These are phyloP conservation scores for Aspergillus bertholletiae DNA, from an alignment of 495 filamentous ascomycete genomes.

Conservation along the genomic window DNA sequence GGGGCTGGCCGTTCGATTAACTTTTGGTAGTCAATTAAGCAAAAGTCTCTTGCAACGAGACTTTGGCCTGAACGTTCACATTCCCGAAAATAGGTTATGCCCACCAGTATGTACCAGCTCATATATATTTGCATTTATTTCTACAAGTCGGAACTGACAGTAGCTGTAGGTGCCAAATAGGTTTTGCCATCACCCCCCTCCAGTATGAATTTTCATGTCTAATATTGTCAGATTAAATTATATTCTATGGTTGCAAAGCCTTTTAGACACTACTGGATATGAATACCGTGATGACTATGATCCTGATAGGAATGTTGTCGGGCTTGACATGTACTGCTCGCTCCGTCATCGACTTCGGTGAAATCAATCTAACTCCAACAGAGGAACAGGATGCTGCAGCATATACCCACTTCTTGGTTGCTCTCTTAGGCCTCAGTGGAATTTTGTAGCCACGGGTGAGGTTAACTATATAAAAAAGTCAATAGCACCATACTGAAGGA, in stretches of 20 bases:
- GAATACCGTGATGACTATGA: constrained; percentile 54
- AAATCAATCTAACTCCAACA: constrained; percentile 17
- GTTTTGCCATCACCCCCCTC: constrained; percentile 11
- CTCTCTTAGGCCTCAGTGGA: constrained; percentile 61
- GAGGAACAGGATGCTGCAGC: constrained; percentile 82
- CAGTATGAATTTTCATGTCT: constrained; percentile 5
- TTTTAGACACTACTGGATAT: constrained; percentile 70
- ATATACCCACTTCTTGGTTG: constrained; percentile 91
- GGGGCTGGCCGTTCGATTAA: background rate
- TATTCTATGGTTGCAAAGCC: constrained; percentile 81
- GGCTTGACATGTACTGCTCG: constrained; percentile 69
- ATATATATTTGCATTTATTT: background rate
- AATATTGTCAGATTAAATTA: constrained; percentile 65
- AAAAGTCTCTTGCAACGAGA: constrained; percentile 72
- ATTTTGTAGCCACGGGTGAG: constrained; percentile 66
- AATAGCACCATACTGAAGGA: constrained; percentile 4
- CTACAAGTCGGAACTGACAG: background rate
- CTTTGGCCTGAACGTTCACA: constrained; percentile 66
- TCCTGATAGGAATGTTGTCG: constrained; percentile 53
- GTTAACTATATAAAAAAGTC: background rate
- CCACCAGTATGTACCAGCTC: constrained; percentile 62
- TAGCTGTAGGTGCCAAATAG: constrained; percentile 63
- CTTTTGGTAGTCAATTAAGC: constrained; percentile 62
- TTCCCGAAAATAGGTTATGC: constrained; percentile 78
- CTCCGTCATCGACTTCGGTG: background rate